These are phyloP conservation scores for Ricinus communis DNA, from an alignment of 345 rosid genomes.

Conservation along the genomic window DNA sequence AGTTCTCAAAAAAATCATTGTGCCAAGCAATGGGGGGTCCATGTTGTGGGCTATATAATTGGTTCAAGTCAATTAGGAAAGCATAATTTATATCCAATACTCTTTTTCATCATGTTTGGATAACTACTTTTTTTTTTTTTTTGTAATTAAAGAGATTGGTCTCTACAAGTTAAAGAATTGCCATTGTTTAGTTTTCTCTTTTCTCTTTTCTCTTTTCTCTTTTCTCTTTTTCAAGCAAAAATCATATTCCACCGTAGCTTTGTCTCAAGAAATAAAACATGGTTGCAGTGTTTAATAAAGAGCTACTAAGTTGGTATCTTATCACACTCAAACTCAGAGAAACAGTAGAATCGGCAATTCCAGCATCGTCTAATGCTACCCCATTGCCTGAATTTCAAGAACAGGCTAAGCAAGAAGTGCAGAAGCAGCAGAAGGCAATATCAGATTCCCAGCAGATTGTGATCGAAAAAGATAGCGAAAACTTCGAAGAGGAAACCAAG, in stretches of 20 bases:
- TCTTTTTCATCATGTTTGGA: conserved; percentile 8
- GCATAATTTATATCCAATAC: neutral
- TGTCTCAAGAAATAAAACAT: conserved; percentile 26
- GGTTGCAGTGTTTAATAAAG: conserved; percentile 72
- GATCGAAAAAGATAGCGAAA: conserved; percentile 25
- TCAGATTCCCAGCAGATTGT: conserved; percentile 31
- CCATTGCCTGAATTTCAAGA: conserved; percentile 29
- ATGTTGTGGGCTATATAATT: conserved; percentile 6
- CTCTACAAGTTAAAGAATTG: neutral
- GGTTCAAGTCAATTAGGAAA: conserved; percentile 6
- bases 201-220: neutral
- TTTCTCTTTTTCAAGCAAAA: conserved; percentile 1
- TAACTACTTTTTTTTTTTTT: neutral
- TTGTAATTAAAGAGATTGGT: no score
- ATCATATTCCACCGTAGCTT: conserved; percentile 8
- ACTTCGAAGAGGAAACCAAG: conserved; percentile 24
- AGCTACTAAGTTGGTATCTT: conserved; percentile 70
- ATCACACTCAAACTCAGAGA: conserved; percentile 68
- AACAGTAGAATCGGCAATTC: conserved; percentile 51
- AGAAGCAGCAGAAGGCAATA: conserved; percentile 26
- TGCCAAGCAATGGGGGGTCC: conserved; percentile 17
- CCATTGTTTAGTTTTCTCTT: neutral
- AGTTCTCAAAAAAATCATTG: neutral
- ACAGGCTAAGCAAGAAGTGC: conserved; percentile 22
- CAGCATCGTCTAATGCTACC: conserved; percentile 20